Evolutionary conservation across 805 yeast genomes (phyloP).

Genomic region (Myxozyma melibiosi): DNA sequence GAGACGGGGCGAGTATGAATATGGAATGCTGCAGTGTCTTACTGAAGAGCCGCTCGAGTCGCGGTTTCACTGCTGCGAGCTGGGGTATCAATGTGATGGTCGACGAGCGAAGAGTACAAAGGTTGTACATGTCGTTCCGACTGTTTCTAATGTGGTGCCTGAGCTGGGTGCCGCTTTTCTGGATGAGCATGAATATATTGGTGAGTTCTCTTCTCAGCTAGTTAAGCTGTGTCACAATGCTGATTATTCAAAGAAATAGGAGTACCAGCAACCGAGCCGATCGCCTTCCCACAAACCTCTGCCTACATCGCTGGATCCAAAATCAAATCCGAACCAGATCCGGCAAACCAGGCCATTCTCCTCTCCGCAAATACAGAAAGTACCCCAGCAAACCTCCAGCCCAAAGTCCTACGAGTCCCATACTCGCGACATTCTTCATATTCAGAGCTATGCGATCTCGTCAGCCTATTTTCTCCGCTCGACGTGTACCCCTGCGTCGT

Average conservation of each 20-base stretch:
- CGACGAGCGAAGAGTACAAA: neutral
- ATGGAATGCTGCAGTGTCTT: slow-evolving; percentile 19
- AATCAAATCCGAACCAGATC: neutral
- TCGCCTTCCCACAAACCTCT: too few relatives aligned
- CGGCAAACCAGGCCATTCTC: neutral
- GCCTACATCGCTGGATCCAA: neutral
- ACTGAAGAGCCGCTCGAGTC: slow-evolving; percentile 4
- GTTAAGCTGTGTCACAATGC: neutral
- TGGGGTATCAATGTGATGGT: slow-evolving; percentile 33
- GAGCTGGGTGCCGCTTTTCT: slow-evolving; percentile 24
- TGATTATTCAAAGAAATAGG: neutral
- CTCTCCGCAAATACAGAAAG: slow-evolving; percentile 30
- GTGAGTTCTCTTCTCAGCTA: slow-evolving; percentile 36
- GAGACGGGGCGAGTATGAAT: slow-evolving; percentile 6
- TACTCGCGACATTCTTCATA: slow-evolving; percentile 55
- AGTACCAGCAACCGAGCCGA: neutral
- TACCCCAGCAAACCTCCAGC: slow-evolving; percentile 39
- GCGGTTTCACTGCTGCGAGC: slow-evolving; percentile 28
- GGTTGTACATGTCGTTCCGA: slow-evolving; percentile 31
- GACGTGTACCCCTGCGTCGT: slow-evolving; percentile 52
- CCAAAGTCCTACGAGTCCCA: slow-evolving; percentile 39
- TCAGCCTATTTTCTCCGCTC: slow-evolving; percentile 44
- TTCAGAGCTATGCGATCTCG: slow-evolving; percentile 45
- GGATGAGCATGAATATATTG: slow-evolving; percentile 22
- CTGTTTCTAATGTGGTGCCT: slow-evolving; percentile 33